Conservation (phyloP, 108 stramenopile genomes). For the Cyclotella sp. region DNA sequence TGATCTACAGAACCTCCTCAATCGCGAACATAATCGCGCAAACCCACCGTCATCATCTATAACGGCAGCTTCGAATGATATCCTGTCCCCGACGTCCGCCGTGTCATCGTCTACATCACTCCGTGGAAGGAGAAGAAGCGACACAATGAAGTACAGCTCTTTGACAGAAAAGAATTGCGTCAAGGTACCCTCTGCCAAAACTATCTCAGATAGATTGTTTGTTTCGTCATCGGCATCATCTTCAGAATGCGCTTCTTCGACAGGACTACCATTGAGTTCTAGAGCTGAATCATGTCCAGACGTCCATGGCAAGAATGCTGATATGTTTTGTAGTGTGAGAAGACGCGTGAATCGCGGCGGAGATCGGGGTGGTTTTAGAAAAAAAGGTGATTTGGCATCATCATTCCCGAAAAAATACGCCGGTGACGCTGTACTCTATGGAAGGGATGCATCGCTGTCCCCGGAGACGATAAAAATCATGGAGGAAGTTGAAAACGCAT, state of each 20-base stretch:
- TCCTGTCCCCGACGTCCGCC: neutral
- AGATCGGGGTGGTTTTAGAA: no score
- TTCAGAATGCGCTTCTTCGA: neutral
- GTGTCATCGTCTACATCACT: neutral
- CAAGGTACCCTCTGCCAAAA: slow-evolving; percentile 21
- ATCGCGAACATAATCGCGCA: neutral
- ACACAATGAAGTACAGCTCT: slow-evolving; percentile 28
- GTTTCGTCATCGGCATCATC: slow-evolving; percentile 17
- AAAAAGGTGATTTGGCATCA: no score
- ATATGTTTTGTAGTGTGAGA: neutral
- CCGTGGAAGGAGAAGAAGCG: slow-evolving; percentile 13
- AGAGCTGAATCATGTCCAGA: neutral
- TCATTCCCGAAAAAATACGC: neutral
- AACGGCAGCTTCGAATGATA: neutral
- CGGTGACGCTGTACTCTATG: neutral
- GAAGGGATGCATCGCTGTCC: slow-evolving; percentile 2
- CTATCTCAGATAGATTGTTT: slow-evolving; percentile 20
- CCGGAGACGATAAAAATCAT: slow-evolving; percentile 21
- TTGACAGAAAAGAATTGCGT: neutral
- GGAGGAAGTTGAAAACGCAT: slow-evolving; percentile 24
- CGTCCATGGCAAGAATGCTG: neutral
- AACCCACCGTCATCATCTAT: neutral
- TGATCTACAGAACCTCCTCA: neutral
- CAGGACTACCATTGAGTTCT: slow-evolving; percentile 1
- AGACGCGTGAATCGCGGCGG: no score